A percentile compares a stretch with the other conserved stretches of the same genome.
These are phyloP conservation scores for Globisporangium abappressorium DNA, from an alignment of 352 stramenopile species.

Conservation along the genomic window DNA sequence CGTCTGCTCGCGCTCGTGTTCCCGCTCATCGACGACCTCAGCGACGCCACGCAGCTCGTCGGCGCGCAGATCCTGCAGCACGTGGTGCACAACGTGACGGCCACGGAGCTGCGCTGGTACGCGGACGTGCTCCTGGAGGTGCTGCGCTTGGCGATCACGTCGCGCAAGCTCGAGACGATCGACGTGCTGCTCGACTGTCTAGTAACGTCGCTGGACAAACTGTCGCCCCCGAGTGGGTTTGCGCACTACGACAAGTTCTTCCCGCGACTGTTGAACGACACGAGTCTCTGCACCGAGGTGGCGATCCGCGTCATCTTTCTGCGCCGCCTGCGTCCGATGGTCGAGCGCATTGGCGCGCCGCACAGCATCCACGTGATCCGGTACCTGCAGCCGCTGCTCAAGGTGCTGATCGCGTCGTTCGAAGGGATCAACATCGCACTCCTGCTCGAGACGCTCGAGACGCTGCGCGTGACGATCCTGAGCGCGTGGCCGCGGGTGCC, in stretches of 20 bases:
- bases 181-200: slow-evolving; percentile 61
- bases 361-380: slow-evolving; percentile 68
- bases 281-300: slow-evolving; percentile 61
- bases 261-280: slow-evolving; percentile 59
- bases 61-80: slow-evolving; percentile 61
- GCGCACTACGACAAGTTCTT: slow-evolving; percentile 68
- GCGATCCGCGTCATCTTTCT: slow-evolving; percentile 56
- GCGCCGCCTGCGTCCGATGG: slow-evolving; percentile 39
- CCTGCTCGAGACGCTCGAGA: slow-evolving; percentile 54
- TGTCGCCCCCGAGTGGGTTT: slow-evolving; percentile 53
- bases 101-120: slow-evolving; percentile 82
- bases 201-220: slow-evolving; percentile 49
- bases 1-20: slow-evolving; percentile 75
- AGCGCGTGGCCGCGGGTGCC: slow-evolving; percentile 67
- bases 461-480: slow-evolving; percentile 48
- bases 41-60: slow-evolving; percentile 53
- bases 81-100: slow-evolving; percentile 56
- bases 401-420: slow-evolving; percentile 64
- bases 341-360: slow-evolving; percentile 52
- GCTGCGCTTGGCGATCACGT: slow-evolving; percentile 60
- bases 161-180: slow-evolving; percentile 52
- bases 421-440: slow-evolving; percentile 58
- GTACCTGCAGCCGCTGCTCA: slow-evolving; percentile 78
- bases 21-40: slow-evolving; percentile 74
- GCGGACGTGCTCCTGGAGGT: slow-evolving; percentile 72